A percentile compares a stretch with the other conserved stretches of the same genome.
Conservation (phyloP, 495 filamentous ascomycete species). For the Oidiodendron maius region DNA sequence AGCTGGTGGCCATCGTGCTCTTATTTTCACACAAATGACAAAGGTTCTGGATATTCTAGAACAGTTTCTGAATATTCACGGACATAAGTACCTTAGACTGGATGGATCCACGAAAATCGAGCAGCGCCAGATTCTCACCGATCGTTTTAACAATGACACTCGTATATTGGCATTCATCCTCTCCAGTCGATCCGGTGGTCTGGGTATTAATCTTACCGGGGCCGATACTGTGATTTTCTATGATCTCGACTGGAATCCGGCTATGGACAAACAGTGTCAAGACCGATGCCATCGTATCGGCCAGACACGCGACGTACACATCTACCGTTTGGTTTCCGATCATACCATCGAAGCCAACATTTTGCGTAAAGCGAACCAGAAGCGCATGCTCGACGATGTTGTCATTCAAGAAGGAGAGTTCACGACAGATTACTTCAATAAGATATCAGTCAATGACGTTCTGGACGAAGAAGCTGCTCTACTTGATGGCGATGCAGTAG, state of each 20-base stretch:
- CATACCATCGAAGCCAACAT: slow-evolving; percentile 99
- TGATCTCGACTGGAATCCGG: slow-evolving; percentile 98
- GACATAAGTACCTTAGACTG: slow-evolving; percentile 90
- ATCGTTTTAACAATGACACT: slow-evolving; percentile 92
- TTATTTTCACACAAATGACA: slow-evolving; percentile 99
- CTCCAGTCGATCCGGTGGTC: slow-evolving; percentile 86
- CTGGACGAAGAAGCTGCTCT: slow-evolving; percentile 46
- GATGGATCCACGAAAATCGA: slow-evolving; percentile 94
- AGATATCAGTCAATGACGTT: slow-evolving; percentile 65
- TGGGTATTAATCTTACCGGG: slow-evolving; percentile 95
- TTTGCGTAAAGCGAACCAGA: slow-evolving; percentile 91
- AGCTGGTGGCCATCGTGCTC: slow-evolving; percentile 80
- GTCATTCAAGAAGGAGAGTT: slow-evolving; percentile 99
- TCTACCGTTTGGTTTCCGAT: slow-evolving; percentile 95
- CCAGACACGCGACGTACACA: slow-evolving; percentile 96
- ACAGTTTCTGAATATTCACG: slow-evolving; percentile 96
- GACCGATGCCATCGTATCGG: slow-evolving; percentile 97
- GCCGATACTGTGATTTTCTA: slow-evolving; percentile 99
- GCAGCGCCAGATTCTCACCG: slow-evolving; percentile 89
- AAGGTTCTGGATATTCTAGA: slow-evolving; percentile 97
- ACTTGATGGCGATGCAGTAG: slow-evolving; percentile 56
- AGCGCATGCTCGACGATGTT: slow-evolving; percentile 94
- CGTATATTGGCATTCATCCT: slow-evolving; percentile 94
- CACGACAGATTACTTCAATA: slow-evolving; percentile 95
- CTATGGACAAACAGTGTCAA: slow-evolving; percentile 99